Evolutionary conservation across 768 basidiomycete species (phyloP).

Genomic region (Rossbeevera mucosa): DNA sequence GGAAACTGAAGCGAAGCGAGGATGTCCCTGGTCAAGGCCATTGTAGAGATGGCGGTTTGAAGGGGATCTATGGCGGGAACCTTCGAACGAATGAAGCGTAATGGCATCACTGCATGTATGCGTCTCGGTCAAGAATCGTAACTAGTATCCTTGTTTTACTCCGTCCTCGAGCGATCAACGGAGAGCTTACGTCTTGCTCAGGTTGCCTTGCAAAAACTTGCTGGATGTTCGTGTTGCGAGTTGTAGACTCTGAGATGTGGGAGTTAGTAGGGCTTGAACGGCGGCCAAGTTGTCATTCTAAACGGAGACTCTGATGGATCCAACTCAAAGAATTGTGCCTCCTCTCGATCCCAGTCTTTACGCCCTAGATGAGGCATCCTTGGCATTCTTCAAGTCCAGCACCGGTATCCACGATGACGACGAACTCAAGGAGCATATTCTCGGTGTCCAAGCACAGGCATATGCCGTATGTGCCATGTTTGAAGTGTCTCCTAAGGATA

Average conservation of each 20-base stretch:
- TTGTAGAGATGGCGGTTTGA: conserved; percentile 28
- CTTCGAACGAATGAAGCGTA: conserved; percentile 27
- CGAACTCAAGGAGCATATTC: conserved; percentile 30
- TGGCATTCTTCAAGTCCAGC: conserved; percentile 26
- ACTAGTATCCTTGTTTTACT: not conserved
- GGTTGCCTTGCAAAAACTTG: too few relatives aligned
- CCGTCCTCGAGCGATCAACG: not conserved
- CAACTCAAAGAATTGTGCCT: not conserved
- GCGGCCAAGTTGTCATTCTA: not conserved
- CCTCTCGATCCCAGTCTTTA: conserved; percentile 17
- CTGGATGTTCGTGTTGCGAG: not conserved
- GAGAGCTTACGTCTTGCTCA: not conserved
- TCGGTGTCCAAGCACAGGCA: conserved; percentile 32
- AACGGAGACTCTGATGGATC: not conserved
- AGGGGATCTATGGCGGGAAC: conserved; percentile 26
- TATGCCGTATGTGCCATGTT: conserved; percentile 29
- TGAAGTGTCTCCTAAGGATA: not conserved
- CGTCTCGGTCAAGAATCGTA: too few relatives aligned
- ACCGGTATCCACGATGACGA: conserved; percentile 30
- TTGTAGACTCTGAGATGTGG: too few relatives aligned
- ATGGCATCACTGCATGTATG: conserved; percentile 22
- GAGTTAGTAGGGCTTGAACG: too few relatives aligned
- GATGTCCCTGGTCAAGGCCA: conserved; percentile 29
- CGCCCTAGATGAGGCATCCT: conserved; percentile 5
- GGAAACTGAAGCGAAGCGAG: conserved; percentile 37